Percentiles rank a stretch among this genome's conserved stretches.
Evolutionary conservation across 2,329 filamentous ascomycete species (phyloP).

Genomic region (Clarireedia hainanense): DNA sequence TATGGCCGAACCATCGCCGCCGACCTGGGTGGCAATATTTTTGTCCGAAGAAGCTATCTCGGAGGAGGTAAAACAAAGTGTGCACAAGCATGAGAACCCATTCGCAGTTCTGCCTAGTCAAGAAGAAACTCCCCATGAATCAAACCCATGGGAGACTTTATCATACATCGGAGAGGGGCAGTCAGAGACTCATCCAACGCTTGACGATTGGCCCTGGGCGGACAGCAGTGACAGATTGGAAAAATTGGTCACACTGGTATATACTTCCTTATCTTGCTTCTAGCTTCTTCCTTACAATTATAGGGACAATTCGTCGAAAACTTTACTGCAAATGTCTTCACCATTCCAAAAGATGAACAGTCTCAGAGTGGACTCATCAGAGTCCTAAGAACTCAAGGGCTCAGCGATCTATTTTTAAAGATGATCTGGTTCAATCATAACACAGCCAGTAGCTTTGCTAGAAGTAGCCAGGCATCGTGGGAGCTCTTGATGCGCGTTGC

Average conservation of each 20-base stretch:
- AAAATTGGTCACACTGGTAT: slow-evolving; percentile 2
- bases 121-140: not conserved
- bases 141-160: not conserved
- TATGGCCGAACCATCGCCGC: no score
- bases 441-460: not conserved
- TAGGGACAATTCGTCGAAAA: not conserved
- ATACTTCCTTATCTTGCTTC: not conserved
- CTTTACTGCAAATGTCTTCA: not conserved
- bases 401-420: not conserved
- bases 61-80: no score
- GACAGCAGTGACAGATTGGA: not conserved
- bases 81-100: no score
- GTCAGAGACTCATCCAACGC: not conserved
- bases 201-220: not conserved
- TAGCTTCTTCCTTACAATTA: not conserved
- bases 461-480: not conserved
- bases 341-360: not conserved
- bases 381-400: not conserved
- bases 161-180: not conserved
- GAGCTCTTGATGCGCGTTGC: not conserved
- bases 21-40: no score
- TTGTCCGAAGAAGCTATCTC: no score
- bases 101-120: no score
- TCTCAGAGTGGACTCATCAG: not conserved
- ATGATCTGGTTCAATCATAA: not conserved